Conservation (phyloP, 2,329 filamentous ascomycete genomes). For the Bipolaris cookei region DNA sequence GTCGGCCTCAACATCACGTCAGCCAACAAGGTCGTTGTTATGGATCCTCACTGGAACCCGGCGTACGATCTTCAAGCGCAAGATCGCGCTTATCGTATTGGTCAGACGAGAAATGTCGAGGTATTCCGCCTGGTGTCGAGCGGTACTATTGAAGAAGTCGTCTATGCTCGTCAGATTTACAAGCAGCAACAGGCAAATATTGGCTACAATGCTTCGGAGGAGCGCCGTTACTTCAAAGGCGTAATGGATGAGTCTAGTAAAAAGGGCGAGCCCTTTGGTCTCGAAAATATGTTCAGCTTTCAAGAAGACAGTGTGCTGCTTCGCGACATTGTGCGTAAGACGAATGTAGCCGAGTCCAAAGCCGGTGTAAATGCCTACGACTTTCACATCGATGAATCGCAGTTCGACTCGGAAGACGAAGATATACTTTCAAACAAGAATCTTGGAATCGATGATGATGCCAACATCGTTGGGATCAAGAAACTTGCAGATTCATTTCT, state of each 20-base stretch:
- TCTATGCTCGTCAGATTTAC: constrained; percentile 96
- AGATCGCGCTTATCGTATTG: constrained; percentile 94
- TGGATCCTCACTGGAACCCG: constrained; percentile 98
- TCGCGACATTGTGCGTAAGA: constrained; percentile 97
- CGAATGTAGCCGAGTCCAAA: constrained; percentile 91
- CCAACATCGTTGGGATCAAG: constrained; percentile 65
- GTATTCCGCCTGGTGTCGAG: constrained; percentile 90
- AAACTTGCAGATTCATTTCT: constrained; percentile 49
- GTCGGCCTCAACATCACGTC: constrained; percentile 96
- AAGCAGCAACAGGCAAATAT: constrained; percentile 99
- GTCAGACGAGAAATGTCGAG: constrained; percentile 90
- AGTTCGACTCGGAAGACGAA: constrained; percentile 38
- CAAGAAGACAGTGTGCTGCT: constrained; percentile 79
- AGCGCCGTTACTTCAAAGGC: constrained; percentile 93
- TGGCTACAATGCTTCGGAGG: constrained; percentile 88
- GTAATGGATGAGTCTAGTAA: constrained; percentile 83
- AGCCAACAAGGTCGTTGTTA: constrained; percentile 96
- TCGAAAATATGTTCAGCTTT: constrained; percentile 85
- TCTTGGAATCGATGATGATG: constrained; percentile 38
- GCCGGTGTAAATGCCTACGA: constrained; percentile 82
- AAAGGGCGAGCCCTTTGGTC: constrained; percentile 92
- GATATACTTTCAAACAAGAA: constrained; percentile 37
- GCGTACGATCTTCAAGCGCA: constrained; percentile 94
- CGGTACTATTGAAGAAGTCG: constrained; percentile 95
- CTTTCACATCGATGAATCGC: constrained; percentile 60